Base-by-base conservation (phyloP, 2,329 filamentous ascomycete species). In the Verticillium tricorpus region DNA sequence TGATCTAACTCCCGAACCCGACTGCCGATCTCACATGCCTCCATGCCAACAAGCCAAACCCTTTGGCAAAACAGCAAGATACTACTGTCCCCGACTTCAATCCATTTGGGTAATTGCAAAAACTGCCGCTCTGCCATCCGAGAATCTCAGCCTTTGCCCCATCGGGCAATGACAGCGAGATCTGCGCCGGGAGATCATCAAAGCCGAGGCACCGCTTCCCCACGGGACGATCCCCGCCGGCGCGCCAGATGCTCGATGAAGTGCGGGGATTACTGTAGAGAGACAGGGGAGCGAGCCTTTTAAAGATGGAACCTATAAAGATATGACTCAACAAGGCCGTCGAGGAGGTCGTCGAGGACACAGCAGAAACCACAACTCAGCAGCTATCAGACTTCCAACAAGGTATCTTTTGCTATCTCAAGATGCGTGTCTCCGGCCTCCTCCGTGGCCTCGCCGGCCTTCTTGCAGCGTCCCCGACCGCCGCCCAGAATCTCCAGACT, bases 401-500 rank as follows among this genome's bases (percentile, higher is more conserved):
- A 12, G 14, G 19, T n/a, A 50, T 11, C 34, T 3, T 11, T 25
- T 3, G n/a, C 9, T 9, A 50, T n/a, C 45, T 6, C 39, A 55
- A 37, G 2, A 62, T 62, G 61, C 58, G 25, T 25, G n/a, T 25
- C 34, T 25, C 14, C 37, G 60, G 15, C 32, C 17, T 57, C 37
- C 32, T 64, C 12, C 19, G n/a, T 19, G 19, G 55, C 55, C 17
- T 63, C 5, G 17, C 52, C 12, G 52, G 14, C 14, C 55, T 63
- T 28, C 45, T 60, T 31, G 37, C 64, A 8, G 6, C 57, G 2
- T n/a, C 28, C 35, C 17, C 28, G 14, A 6, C 37, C 17, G 15
- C 56, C 5, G 62, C 62, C 7, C 45, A 50, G 19, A 56, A 60
- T 28, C 62, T 65, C 8, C 60, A 63, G 32, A 60, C 52, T 12